phyloP scores from a whole-genome alignment of 768 basidiomycete species.

The Russula olivacea region DNA sequence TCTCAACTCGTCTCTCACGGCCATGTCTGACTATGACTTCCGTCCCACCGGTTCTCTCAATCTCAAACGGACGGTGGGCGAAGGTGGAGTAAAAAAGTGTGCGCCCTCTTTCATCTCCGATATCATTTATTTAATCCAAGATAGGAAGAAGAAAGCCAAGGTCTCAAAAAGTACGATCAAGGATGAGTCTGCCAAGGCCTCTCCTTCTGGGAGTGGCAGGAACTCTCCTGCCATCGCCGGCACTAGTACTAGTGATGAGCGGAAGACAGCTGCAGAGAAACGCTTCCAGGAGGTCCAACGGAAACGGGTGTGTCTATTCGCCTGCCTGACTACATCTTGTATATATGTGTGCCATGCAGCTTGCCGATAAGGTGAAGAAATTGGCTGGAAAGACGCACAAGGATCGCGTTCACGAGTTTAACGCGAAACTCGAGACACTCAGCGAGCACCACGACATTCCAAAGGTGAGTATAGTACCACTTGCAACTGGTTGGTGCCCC shows the following conservation, averaged over 20 bases:
- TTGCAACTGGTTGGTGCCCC: slow-evolving; percentile 5
- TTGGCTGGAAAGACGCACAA: slow-evolving; percentile 85
- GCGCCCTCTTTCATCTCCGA: slow-evolving; percentile 31
- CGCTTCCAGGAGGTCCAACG: slow-evolving; percentile 86
- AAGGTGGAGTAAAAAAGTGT: slow-evolving; percentile 80
- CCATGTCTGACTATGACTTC: slow-evolving; percentile 82
- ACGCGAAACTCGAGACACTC: slow-evolving; percentile 74
- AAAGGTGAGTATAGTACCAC: slow-evolving; percentile 47
- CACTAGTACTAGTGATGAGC: slow-evolving; percentile 38
- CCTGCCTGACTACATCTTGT: background rate
- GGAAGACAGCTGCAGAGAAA: slow-evolving; percentile 82
- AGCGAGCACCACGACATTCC: slow-evolving; percentile 96
- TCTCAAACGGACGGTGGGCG: slow-evolving; percentile 76
- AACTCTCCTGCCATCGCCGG: slow-evolving; percentile 54
- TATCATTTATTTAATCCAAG: background rate
- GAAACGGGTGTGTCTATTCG: slow-evolving; percentile 47
- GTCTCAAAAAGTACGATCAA: slow-evolving; percentile 35
- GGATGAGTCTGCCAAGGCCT: slow-evolving; percentile 36
- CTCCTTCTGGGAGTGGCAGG: slow-evolving; percentile 51
- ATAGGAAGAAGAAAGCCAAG: slow-evolving; percentile 81
- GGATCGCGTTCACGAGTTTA: slow-evolving; percentile 88
- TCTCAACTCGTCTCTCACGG: slow-evolving; percentile 1
- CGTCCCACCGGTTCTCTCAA: slow-evolving; percentile 85
- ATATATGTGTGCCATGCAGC: slow-evolving; percentile 38
- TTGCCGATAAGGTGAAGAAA: slow-evolving; percentile 67